A percentile compares a stretch with the other conserved stretches of the same genome.
phyloP scores from a whole-genome alignment of 495 filamentous ascomycete species.

The Lichenothelia convexa region DNA sequence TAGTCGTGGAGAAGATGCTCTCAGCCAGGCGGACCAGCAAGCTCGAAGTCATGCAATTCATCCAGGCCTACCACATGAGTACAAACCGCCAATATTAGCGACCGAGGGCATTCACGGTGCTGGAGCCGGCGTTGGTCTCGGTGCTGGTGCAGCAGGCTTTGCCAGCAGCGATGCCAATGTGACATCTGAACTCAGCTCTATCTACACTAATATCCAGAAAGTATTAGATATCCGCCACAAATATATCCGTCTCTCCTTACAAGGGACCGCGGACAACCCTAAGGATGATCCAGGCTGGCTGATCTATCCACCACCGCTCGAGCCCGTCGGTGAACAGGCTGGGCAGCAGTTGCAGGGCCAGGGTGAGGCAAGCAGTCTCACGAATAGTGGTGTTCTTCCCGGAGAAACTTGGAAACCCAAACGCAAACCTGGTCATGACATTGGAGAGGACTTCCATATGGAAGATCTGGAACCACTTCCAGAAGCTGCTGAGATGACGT shows the following conservation, averaged over 20 bases:
- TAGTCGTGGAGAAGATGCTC: constrained; percentile 15
- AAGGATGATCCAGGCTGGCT: constrained; percentile 69
- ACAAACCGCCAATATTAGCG: constrained; percentile 26
- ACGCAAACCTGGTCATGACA: constrained; percentile 73
- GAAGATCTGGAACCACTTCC: constrained; percentile 58
- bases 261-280: constrained; percentile 63
- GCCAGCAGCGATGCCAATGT: constrained; percentile 47
- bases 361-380: constrained; percentile 39
- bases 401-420: constrained; percentile 16
- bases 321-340: constrained; percentile 71
- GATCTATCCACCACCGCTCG: constrained; percentile 79
- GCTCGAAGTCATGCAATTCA: constrained; percentile 28
- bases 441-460: constrained; percentile 81
- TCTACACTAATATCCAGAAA: constrained; percentile 74
- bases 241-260: constrained; percentile 75
- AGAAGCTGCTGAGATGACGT: constrained; percentile 46
- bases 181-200: constrained; percentile 59
- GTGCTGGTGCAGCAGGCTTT: constrained; percentile 26
- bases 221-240: constrained; percentile 72
- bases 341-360: constrained; percentile 27
- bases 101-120: constrained; percentile 32
- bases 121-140: constrained; percentile 31
- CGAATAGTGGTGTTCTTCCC: constrained; percentile 25
- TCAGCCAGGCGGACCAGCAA: constrained; percentile 26
- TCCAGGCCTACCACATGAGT: constrained; percentile 29